A percentile compares a stretch with the other conserved stretches of the same genome.
Evolutionary conservation across 75 land plant species (phyloP).

Genomic region (Pinus albicaulis): DNA sequence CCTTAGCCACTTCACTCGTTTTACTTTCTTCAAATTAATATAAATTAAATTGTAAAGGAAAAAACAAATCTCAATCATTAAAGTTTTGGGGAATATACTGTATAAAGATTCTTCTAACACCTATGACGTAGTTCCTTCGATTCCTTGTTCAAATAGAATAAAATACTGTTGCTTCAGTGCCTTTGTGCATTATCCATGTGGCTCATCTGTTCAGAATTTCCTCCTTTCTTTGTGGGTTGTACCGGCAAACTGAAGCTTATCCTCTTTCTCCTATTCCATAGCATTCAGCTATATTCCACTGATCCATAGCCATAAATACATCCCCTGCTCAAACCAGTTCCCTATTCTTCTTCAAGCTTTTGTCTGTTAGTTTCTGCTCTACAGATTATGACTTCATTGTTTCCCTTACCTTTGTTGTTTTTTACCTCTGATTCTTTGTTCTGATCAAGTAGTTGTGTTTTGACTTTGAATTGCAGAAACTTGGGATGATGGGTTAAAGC

Average conservation of each 20-base stretch:
- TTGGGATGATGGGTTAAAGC: background rate
- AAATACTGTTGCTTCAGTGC: too few relatives aligned
- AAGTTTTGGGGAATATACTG: too few relatives aligned
- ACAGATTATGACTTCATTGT: background rate
- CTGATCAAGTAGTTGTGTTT: background rate
- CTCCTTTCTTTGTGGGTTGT: background rate
- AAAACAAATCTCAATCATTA: too few relatives aligned
- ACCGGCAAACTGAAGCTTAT: background rate
- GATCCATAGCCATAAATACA: conserved; percentile 1
- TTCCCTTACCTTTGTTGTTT: too few relatives aligned
- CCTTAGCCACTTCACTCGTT: too few relatives aligned
- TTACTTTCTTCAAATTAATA: too few relatives aligned
- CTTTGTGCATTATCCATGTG: conserved; percentile 7
- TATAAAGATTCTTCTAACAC: too few relatives aligned
- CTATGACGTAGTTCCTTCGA: too few relatives aligned
- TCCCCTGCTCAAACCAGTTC: background rate
- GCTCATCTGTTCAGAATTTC: conserved; percentile 4
- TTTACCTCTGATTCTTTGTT: background rate
- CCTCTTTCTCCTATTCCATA: background rate
- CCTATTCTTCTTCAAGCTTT: background rate
- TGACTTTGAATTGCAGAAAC: background rate
- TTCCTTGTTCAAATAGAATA: too few relatives aligned
- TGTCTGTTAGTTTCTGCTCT: background rate
- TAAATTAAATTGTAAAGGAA: too few relatives aligned
- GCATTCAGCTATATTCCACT: background rate